Evolutionary conservation across 768 basidiomycete genomes (phyloP).

Genomic region (Solioccasus polychromus): DNA sequence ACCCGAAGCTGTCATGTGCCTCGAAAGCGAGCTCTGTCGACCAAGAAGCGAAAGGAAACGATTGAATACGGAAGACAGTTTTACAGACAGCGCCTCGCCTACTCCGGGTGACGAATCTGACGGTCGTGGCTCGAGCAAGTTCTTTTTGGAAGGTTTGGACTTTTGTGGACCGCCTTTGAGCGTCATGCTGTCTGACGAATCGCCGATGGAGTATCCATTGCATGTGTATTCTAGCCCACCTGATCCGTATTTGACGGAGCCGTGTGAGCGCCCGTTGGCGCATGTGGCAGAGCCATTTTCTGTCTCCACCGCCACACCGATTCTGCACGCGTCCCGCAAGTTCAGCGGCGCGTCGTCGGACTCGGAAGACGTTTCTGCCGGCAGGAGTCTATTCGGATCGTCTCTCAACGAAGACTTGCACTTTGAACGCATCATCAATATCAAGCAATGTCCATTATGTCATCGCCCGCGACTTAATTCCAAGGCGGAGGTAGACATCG

Average conservation of each 20-base stretch:
- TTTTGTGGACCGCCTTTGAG: constrained; percentile 56
- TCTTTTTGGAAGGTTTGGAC: constrained; percentile 52
- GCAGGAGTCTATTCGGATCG: not conserved
- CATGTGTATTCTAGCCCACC: constrained; percentile 11
- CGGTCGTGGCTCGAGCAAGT: constrained; percentile 33
- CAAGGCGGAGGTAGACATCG: constrained; percentile 90
- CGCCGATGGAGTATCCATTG: constrained; percentile 21
- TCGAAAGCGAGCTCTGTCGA: constrained; percentile 81
- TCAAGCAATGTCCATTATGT: constrained; percentile 92
- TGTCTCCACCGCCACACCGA: constrained; percentile 6
- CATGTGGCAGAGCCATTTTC: constrained; percentile 31
- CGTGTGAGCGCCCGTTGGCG: constrained; percentile 42
- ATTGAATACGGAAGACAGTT: constrained; percentile 47
- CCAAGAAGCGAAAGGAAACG: constrained; percentile 69
- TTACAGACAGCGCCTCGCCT: constrained; percentile 45
- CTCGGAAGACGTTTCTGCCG: constrained; percentile 37
- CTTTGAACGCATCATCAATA: constrained; percentile 88
- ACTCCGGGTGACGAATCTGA: constrained; percentile 47
- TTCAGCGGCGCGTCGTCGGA: constrained; percentile 46
- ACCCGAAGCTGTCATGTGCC: constrained; percentile 76
- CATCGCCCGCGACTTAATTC: constrained; percentile 81
- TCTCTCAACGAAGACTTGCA: constrained; percentile 32
- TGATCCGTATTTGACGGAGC: constrained; percentile 40
- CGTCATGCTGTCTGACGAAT: constrained; percentile 28
- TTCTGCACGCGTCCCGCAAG: constrained; percentile 23